phyloP scores from a whole-genome alignment of 176 grass and related monocot genomes.

The Carex kokanica region DNA sequence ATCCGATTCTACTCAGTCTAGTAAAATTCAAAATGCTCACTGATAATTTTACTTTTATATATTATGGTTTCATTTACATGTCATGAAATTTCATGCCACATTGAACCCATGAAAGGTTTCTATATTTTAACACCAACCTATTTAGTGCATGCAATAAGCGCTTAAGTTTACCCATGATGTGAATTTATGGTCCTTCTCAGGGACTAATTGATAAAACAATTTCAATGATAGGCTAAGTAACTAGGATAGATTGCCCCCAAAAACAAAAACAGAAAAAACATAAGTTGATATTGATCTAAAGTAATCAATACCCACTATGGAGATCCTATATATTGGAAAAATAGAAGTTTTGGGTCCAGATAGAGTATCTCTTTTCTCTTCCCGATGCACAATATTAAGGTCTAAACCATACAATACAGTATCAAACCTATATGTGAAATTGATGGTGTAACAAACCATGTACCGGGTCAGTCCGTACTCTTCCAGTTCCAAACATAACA shows the following conservation, averaged over 20 bases:
- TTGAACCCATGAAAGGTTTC: slow-evolving; percentile 1
- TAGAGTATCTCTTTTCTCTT: not conserved
- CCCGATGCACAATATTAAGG: not conserved
- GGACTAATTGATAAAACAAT: not conserved
- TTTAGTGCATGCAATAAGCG: not conserved
- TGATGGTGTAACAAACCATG: not conserved
- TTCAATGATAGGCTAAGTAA: not conserved
- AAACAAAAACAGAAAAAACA: not conserved
- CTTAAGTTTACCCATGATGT: not conserved
- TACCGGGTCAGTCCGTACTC: not conserved
- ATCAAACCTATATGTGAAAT: not conserved
- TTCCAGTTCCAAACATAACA: not conserved
- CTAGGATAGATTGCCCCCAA: not conserved
- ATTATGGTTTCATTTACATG: not conserved
- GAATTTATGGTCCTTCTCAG: not conserved
- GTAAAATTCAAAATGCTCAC: not conserved
- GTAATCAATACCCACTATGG: not conserved
- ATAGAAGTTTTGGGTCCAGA: not conserved
- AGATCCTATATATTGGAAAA: not conserved
- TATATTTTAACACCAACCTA: not conserved
- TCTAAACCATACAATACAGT: not conserved
- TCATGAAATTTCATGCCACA: not conserved
- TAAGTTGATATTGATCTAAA: not conserved
- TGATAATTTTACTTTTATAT: not conserved
- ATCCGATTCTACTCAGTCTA: not conserved